A percentile compares a stretch with the other conserved stretches of the same genome.
These are phyloP conservation scores for Rhododendron vialii DNA, from an alignment of 148 eudicot species.

Conservation along the genomic window DNA sequence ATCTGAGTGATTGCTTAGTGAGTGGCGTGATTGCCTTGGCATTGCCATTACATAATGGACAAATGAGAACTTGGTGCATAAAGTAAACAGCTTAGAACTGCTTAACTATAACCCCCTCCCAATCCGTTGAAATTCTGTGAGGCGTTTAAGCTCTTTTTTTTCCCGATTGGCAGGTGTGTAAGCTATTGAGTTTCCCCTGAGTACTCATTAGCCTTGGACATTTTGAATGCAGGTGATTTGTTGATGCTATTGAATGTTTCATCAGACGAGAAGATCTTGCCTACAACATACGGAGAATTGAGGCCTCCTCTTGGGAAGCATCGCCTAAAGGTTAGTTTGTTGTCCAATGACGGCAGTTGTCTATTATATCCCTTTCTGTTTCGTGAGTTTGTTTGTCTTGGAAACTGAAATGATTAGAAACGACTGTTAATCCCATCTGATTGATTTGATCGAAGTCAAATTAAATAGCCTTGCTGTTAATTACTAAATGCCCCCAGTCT, in stretches of 20 bases:
- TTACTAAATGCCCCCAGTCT: not conserved
- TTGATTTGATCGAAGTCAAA: not conserved
- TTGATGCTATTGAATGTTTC: constrained; percentile 71
- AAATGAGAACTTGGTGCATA: not conserved
- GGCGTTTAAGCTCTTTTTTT: no score
- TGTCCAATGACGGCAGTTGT: not conserved
- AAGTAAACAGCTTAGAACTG: not conserved
- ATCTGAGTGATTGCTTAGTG: not conserved
- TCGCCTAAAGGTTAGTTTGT: constrained; percentile 72
- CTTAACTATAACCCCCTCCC: not conserved
- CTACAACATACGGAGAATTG: constrained; percentile 89
- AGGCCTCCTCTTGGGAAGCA: constrained; percentile 94
- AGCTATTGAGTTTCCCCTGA: not conserved
- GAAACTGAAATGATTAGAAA: not conserved
- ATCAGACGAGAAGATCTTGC: constrained; percentile 82
- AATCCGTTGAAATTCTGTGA: not conserved
- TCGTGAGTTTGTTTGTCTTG: not conserved
- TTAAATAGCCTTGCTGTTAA: not conserved
- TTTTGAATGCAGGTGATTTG: constrained; percentile 62
- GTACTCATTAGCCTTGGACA: not conserved
- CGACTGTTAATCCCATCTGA: not conserved
- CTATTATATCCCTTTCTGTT: not conserved
- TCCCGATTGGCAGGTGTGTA: no score
- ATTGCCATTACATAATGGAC: not conserved
- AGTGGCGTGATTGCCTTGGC: not conserved